Base-by-base conservation (phyloP, 208 protist species). In the Trypanosoma cruzi region DNA sequence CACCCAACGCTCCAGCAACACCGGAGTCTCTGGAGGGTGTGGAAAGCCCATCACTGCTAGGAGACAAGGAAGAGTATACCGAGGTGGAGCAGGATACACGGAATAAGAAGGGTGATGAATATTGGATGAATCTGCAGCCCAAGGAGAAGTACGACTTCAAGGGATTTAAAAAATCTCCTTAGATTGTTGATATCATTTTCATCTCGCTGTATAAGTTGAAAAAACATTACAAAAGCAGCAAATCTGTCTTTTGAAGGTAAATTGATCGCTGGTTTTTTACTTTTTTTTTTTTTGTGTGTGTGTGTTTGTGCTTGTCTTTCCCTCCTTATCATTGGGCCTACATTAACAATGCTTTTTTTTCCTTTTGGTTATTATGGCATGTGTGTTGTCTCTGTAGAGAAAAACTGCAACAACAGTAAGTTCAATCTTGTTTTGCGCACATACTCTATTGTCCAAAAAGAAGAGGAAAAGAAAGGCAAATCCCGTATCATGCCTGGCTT, bases 91-190 rank as follows among this genome's bases (percentile, higher is more conserved):
- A 90, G 44, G 92, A 96, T 65, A 85, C 48, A 36, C 77, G 92
- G 28, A 77, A 85, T 56, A 96, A 96, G 82, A 95, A 95, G 79
- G 92, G 92, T 61, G 92, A 96, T 70, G 92, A 96, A 56, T 96
- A 93, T 77, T 96, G 92, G 92, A 96, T 95, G 92, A 96, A 96
- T 69, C 73, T 93, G 54, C 77, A 96, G 78, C 92, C 92, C 3
- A 81, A 85, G 44, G 89, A 91, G 62, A 90, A 94, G 74, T 96
- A 96, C 68, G 88, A 96, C 68, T 96, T 89, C 75, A 95, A 95
- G 76, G 87, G 88, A 36, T 75, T 96, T 32, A 93, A 92, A 57
- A 95, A 94, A 65, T 90, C 89, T 22, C 92, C 91, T n/a, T 96
- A 80, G 77, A 24, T 26, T 52, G 24, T 52, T 28, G 18, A 24